A percentile compares a stretch with the other conserved stretches of the same genome.
phyloP scores from a whole-genome alignment of 192 early-diverging fungal species.

The Blastocladiella britannica region DNA sequence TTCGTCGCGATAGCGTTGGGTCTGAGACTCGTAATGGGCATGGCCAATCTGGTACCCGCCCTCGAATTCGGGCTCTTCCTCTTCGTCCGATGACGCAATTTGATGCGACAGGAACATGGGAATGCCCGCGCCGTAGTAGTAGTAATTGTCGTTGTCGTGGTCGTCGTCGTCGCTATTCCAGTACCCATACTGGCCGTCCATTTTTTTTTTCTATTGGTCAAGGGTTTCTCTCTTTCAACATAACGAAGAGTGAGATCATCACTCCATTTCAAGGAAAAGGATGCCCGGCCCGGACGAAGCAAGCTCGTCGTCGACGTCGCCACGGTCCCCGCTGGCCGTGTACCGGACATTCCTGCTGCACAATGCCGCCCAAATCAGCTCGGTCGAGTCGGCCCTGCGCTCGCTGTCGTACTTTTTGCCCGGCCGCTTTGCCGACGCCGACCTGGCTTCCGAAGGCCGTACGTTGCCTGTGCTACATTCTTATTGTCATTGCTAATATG shows the following conservation, averaged over 20 bases:
- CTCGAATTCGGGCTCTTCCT: too few relatives aligned
- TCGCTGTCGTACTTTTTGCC: conserved; percentile 79
- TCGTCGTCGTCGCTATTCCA: too few relatives aligned
- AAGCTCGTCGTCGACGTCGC: background rate
- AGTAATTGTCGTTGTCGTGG: background rate
- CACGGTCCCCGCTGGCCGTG: conserved; percentile 29
- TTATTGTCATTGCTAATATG: background rate
- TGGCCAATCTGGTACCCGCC: too few relatives aligned
- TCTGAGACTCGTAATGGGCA: too few relatives aligned
- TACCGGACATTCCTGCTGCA: conserved; percentile 67
- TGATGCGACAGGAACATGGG: too few relatives aligned
- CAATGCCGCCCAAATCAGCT: conserved; percentile 71
- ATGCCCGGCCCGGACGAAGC: background rate
- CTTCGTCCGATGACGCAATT: too few relatives aligned
- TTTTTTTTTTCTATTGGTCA: too few relatives aligned
- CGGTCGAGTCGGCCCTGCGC: conserved; percentile 66
- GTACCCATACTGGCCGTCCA: too few relatives aligned
- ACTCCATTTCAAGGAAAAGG: background rate
- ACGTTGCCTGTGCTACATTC: conserved; percentile 1
- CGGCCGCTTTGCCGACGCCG: conserved; percentile 83
- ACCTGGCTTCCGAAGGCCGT: conserved; percentile 70
- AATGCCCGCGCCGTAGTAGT: too few relatives aligned
- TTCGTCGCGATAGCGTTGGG: too few relatives aligned
- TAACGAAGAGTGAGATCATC: background rate
- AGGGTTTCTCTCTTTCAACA: too few relatives aligned